Conservation (phyloP, 176 grass and related monocot genomes). For the Alopecurus myosuroides region DNA sequence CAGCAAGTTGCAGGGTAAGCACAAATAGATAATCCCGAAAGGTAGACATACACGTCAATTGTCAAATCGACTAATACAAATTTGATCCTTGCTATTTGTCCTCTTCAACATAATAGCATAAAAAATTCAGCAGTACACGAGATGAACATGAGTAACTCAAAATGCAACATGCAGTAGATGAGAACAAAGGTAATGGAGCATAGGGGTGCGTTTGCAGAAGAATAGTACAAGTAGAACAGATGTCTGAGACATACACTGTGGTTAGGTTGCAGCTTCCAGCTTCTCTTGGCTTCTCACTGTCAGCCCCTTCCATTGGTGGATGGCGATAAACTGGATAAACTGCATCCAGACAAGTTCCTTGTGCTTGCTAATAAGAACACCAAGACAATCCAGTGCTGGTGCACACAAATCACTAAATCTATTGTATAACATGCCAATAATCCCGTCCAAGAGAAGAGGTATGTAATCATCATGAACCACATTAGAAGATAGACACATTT, state of each 20-base stretch:
- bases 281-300: constrained; percentile 33
- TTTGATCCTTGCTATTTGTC: not conserved
- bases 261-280: constrained; percentile 35
- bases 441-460: constrained; percentile 78
- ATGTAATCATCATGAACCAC: constrained; percentile 58
- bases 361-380: constrained; percentile 62
- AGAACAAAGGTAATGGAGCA: not conserved
- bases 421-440: constrained; percentile 80
- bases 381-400: constrained; percentile 60
- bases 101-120: not conserved
- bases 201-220: not conserved
- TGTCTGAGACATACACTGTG: constrained; percentile 42
- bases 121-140: not conserved
- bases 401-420: constrained; percentile 84
- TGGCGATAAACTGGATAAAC: constrained; percentile 53
- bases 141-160: not conserved
- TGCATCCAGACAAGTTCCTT: constrained; percentile 74
- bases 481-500: constrained; percentile 67
- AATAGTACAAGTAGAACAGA: constrained; percentile 19
- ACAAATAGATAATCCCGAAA: not conserved
- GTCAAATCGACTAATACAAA: not conserved
- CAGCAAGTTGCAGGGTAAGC: not conserved
- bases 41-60: not conserved
- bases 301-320: constrained; percentile 42
- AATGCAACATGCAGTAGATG: not conserved